Base-by-base conservation (phyloP, 2,329 filamentous ascomycete species). In the Magnaporthiopsis rhizophila region DNA sequence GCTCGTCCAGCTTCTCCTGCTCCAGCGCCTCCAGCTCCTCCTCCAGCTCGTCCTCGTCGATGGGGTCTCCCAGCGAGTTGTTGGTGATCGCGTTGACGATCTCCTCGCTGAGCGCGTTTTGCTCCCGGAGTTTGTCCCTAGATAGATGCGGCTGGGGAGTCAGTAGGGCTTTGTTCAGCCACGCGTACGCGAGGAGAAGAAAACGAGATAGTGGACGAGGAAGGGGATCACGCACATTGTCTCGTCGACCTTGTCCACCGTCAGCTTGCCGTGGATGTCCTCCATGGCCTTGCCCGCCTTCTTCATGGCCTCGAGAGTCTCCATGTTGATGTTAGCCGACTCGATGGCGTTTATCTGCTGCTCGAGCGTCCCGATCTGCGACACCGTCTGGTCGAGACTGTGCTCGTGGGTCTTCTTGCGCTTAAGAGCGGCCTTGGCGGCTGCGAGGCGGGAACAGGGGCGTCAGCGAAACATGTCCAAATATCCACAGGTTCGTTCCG, bases 281-380 rank as follows among this genome's bases (percentile, higher is more conserved):
- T 93, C 89, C 93, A 99, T 98, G 50, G 94, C 95, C 66, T 87
- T 81, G 69, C 91, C 88, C 13, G 95, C 94, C 74, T 89, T 89
- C 85, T 96, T 89, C 92, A 99, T 97, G 9, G 93, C 94, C 69
- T 89, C 86, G 68, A 98, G 82, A 15, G 95, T 99, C 82, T 97
- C 93, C 79, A 94, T 89, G 83, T 99, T 99, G 81, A 99, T 97
- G 76, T 98, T 99, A 67, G 95, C 95, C 61, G 93, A 92, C 78
- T 99, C 95, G 80, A 99, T 98, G 66, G 91, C 89, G 76, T 95
- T 95, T 74, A 98, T 96, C 76, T 99, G 92, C 74, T 93, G 90
- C 77, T 99, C 95, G 59, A 99, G 83, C 28, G 95, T 96, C 71
- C 88, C 86, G 73, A 98, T 96, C 79, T 98, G 94, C 38, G 89